Evolutionary conservation across 1,284 basidiomycete genomes (phyloP).

Genomic region (Takashimella tepidaria): DNA sequence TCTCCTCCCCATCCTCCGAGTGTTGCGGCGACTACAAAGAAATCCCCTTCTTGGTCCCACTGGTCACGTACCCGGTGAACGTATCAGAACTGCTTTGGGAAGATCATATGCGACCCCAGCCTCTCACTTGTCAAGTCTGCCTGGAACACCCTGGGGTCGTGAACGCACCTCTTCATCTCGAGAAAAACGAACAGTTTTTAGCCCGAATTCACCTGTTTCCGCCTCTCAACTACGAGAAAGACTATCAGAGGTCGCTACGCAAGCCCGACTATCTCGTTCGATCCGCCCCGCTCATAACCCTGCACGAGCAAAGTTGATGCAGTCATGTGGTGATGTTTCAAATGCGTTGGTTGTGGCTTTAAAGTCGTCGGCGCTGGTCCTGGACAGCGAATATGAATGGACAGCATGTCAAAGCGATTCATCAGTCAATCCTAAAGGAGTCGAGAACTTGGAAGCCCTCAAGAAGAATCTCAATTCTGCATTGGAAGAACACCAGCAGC

Average conservation of each 20-base stretch:
- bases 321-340: constrained; percentile 6
- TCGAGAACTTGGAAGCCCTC: neutral
- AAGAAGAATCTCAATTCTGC: constrained; percentile 1
- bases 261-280: neutral
- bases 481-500: constrained; percentile 8
- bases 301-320: constrained; percentile 2
- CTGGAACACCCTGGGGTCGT: neutral
- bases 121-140: neutral
- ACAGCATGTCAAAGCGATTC: neutral
- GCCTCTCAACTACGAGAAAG: constrained; percentile 6
- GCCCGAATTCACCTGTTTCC: too few relatives aligned
- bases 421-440: neutral
- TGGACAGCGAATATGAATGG: constrained; percentile 14
- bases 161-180: too few relatives aligned
- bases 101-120: constrained; percentile 16
- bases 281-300: neutral
- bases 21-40: constrained; percentile 26
- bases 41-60: constrained; percentile 39
- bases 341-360: constrained; percentile 10
- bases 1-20: constrained; percentile 22
- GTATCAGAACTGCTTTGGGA: constrained; percentile 36
- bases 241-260: constrained; percentile 10
- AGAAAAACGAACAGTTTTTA: too few relatives aligned
- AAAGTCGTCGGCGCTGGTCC: neutral
- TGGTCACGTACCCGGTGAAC: constrained; percentile 38